phyloP scores from a whole-genome alignment of 495 filamentous ascomycete genomes.

The Penicillium verhagenii region DNA sequence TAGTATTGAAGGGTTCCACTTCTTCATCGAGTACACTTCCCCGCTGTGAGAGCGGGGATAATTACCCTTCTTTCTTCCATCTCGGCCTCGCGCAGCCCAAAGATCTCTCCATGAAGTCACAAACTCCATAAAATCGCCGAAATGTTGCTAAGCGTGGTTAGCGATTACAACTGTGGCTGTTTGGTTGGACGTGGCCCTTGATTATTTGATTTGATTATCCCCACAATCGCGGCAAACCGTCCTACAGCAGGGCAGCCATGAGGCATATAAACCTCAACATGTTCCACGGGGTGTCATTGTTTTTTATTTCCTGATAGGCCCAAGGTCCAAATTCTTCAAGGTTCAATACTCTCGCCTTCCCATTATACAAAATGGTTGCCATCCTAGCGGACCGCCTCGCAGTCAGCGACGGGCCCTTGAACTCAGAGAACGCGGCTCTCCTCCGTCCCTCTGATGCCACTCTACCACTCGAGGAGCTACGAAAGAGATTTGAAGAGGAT shows the following conservation, averaged over 20 bases:
- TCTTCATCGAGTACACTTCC: not conserved
- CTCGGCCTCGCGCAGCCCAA: not conserved
- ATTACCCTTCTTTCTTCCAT: not conserved
- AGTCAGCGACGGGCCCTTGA: constrained; percentile 56
- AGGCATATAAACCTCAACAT: constrained; percentile 6
- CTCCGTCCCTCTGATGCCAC: constrained; percentile 43
- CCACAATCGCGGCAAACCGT: constrained; percentile 6
- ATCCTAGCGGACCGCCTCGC: constrained; percentile 31
- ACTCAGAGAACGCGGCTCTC: constrained; percentile 41
- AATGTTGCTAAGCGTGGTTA: constrained; percentile 7
- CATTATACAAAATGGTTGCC: constrained; percentile 32
- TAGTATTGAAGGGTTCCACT: not conserved
- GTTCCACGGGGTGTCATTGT: not conserved
- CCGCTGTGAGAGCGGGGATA: constrained; percentile 1
- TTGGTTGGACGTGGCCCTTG: constrained; percentile 17
- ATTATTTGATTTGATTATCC: constrained; percentile 3
- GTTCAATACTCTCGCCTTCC: too few species aligned
- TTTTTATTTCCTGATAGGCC: too few species aligned
- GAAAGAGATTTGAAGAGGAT: constrained; percentile 51
- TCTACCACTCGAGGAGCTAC: constrained; percentile 45
- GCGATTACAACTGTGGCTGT: constrained; percentile 1
- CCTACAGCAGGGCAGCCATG: too few species aligned
- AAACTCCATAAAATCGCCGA: constrained; percentile 9
- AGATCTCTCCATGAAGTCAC: not conserved
- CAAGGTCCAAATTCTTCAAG: too few species aligned